A percentile compares a stretch with the other conserved stretches of the same genome.
Evolutionary conservation across 805 yeast genomes (phyloP).

Genomic region (Sugiyamaella chiloensis): DNA sequence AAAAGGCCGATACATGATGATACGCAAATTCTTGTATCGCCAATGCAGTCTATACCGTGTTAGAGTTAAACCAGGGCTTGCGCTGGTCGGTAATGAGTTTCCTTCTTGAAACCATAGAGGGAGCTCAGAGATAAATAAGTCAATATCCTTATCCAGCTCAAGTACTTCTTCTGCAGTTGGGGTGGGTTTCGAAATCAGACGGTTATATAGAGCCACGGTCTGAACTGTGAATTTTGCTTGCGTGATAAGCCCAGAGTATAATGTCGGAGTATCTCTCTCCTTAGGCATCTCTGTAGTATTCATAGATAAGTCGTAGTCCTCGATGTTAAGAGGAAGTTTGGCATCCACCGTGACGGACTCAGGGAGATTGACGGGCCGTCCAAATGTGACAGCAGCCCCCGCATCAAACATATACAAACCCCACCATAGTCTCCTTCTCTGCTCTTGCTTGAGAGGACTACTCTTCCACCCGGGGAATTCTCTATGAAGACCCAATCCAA

Average conservation of each 20-base stretch:
- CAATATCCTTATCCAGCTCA: slow-evolving; percentile 44
- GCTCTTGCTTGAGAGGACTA: slow-evolving; percentile 47
- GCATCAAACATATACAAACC: slow-evolving; percentile 61
- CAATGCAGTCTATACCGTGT: slow-evolving; percentile 53
- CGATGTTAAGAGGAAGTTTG: slow-evolving; percentile 48
- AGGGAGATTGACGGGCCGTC: slow-evolving; percentile 59
- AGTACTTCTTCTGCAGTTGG: slow-evolving; percentile 51
- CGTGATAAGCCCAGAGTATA: slow-evolving; percentile 56
- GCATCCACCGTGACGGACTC: slow-evolving; percentile 46
- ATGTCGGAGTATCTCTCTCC: slow-evolving; percentile 41
- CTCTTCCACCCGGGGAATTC: slow-evolving; percentile 46
- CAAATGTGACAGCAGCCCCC: slow-evolving; percentile 61
- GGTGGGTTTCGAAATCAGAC: slow-evolving; percentile 45
- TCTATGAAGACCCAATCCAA: slow-evolving; percentile 59
- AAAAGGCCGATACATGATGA: slow-evolving; percentile 53
- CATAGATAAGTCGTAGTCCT: slow-evolving; percentile 40
- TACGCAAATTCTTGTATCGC: slow-evolving; percentile 56
- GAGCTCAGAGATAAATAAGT: slow-evolving; percentile 39
- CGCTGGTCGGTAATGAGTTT: slow-evolving; percentile 3
- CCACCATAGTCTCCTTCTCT: slow-evolving; percentile 67
- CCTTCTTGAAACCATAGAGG: slow-evolving; percentile 50
- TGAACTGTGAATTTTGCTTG: slow-evolving; percentile 50
- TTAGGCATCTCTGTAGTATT: slow-evolving; percentile 26
- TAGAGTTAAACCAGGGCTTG: slow-evolving; percentile 49
- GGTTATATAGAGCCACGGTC: slow-evolving; percentile 48